A percentile compares a stretch with the other conserved stretches of the same genome.
phyloP scores from a whole-genome alignment of 805 yeast species.

The Saturnispora kantuleensis region DNA sequence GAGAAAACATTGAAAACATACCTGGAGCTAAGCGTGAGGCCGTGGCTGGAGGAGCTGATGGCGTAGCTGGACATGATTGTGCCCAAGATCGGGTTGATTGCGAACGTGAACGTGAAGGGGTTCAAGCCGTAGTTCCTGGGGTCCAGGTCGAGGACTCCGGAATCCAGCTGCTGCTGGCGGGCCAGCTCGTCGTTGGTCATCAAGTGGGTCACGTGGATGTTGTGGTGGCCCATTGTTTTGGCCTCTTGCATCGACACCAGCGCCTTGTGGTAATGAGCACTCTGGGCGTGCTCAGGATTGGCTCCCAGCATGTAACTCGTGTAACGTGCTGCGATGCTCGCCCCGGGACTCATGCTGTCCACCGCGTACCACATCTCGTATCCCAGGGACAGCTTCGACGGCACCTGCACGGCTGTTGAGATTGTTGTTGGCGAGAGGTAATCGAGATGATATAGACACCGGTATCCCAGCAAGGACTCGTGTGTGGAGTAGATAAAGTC shows the following conservation, averaged over 20 bases:
- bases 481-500: conserved; percentile 77
- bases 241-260: not conserved
- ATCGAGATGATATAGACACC: conserved; percentile 65
- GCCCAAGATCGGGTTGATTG: conserved; percentile 85
- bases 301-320: conserved; percentile 43
- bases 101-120: conserved; percentile 79
- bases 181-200: conserved; percentile 7
- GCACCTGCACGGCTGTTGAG: conserved; percentile 9
- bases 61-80: conserved; percentile 82
- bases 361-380: conserved; percentile 87
- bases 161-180: conserved; percentile 2
- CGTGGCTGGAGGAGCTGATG: conserved; percentile 27
- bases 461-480: conserved; percentile 72
- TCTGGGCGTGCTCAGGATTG: not conserved
- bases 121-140: conserved; percentile 25
- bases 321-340: conserved; percentile 77
- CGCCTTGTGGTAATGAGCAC: not conserved
- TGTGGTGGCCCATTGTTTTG: conserved; percentile 1
- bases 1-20: conserved; percentile 89
- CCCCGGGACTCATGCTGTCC: conserved; percentile 75
- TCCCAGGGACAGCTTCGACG: conserved; percentile 57
- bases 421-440: conserved; percentile 8
- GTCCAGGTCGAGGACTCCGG: not conserved
- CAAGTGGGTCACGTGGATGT: conserved; percentile 5
- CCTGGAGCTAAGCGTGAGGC: conserved; percentile 58